Percentiles rank a stretch among this genome's conserved stretches.
phyloP scores from a whole-genome alignment of 1,284 basidiomycete species.

The Xerocomus amazonicus region DNA sequence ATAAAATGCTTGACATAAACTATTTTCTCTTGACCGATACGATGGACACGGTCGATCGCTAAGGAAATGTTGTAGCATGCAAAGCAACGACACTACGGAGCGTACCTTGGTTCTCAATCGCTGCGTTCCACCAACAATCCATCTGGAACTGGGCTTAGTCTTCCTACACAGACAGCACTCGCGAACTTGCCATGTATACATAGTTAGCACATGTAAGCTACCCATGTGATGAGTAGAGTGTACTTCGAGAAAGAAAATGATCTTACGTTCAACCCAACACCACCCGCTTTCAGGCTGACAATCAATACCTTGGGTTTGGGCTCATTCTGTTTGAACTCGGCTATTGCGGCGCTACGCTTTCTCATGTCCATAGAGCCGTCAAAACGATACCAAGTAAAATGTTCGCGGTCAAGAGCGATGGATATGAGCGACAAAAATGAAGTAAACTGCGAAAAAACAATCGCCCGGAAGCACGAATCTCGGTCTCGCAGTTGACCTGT shows the following conservation, averaged over 20 bases:
- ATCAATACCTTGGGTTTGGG: constrained; percentile 77
- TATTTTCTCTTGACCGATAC: constrained; percentile 79
- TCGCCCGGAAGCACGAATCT: constrained; percentile 78
- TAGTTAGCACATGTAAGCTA: constrained; percentile 75
- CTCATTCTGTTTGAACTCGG: constrained; percentile 67
- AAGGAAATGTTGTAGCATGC: constrained; percentile 19
- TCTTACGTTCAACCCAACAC: constrained; percentile 83
- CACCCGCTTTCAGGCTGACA: constrained; percentile 90
- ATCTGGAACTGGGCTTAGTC: constrained; percentile 49
- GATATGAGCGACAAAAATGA: constrained; percentile 84
- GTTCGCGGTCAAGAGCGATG: constrained; percentile 69
- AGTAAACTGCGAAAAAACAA: constrained; percentile 88
- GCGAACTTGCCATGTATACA: constrained; percentile 74
- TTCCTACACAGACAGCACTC: not conserved
- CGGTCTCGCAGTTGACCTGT: constrained; percentile 60
- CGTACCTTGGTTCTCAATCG: constrained; percentile 84
- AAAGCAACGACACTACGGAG: not conserved
- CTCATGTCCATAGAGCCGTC: constrained; percentile 93
- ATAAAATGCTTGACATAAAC: constrained; percentile 93
- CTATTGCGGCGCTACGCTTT: constrained; percentile 73
- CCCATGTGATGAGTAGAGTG: constrained; percentile 9
- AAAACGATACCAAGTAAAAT: constrained; percentile 77
- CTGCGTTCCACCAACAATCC: constrained; percentile 97
- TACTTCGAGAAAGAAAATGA: not conserved
- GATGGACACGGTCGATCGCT: constrained; percentile 80